Percentiles rank a stretch among this genome's conserved stretches.
These are phyloP conservation scores for Sanguinoderma infundibulare DNA, from an alignment of 1,284 basidiomycete species.

Conservation along the genomic window DNA sequence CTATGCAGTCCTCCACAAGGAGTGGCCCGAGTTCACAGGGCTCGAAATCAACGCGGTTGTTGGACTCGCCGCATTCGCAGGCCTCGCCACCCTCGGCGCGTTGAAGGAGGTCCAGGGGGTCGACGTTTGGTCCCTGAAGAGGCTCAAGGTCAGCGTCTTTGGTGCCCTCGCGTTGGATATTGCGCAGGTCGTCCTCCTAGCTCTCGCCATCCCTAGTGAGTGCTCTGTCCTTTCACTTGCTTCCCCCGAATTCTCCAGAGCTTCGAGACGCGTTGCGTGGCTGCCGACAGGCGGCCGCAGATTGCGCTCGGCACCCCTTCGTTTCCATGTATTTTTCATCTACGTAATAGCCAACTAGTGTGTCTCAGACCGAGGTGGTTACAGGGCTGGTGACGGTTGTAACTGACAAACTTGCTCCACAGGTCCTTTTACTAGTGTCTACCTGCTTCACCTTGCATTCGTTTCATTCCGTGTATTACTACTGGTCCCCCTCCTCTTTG, in stretches of 20 bases:
- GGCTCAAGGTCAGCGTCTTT: slow-evolving; percentile 58
- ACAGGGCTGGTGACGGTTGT: background rate
- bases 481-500: slow-evolving; percentile 59
- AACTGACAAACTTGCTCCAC: background rate
- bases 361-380: background rate
- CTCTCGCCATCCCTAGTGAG: slow-evolving; percentile 50
- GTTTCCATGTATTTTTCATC: background rate
- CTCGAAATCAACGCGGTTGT: slow-evolving; percentile 70
- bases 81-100: slow-evolving; percentile 70
- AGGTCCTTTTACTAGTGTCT: slow-evolving; percentile 45
- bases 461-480: slow-evolving; percentile 68
- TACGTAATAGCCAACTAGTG: background rate
- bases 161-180: slow-evolving; percentile 62
- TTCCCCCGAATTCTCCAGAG: background rate
- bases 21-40: slow-evolving; percentile 68
- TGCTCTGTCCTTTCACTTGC: background rate
- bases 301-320: background rate
- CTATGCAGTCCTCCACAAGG: slow-evolving; percentile 63
- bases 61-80: slow-evolving; percentile 69
- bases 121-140: slow-evolving; percentile 68
- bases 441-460: slow-evolving; percentile 63
- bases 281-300: background rate
- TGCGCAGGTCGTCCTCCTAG: slow-evolving; percentile 58
- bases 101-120: slow-evolving; percentile 78
- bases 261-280: background rate